Evolutionary conservation across 2,329 filamentous ascomycete species (phyloP), one percentile per base, ranked within the genome.

Genomic region (Monosporascus sp.): DNA sequence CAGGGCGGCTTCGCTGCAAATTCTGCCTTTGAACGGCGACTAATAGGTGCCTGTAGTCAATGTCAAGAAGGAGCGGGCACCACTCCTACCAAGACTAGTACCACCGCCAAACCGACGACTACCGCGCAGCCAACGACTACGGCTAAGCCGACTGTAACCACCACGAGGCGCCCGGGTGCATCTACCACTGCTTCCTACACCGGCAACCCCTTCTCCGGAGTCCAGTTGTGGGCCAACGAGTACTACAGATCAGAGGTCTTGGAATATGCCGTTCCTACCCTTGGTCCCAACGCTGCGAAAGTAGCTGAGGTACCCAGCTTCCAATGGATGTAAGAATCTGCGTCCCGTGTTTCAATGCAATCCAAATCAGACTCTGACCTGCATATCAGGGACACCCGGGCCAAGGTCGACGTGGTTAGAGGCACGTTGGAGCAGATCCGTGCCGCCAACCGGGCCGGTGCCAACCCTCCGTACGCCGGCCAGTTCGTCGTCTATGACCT

Each of bases 401-500:
- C 31, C 31, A 35, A 35, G 4, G 31, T 35, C 31, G 31, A 39
- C 18, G 55, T 63, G 25, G 62, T 46, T 8, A 79, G 77, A 47
- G 79, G 82, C 66, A 74, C 74, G 46, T 75, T 76, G 53, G 72
- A 70, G 53, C 80, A 80, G 65, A 73, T 81, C 25, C 72, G 75
- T 55, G 68, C 77, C 55, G 73, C 82, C 65, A 67, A 74, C 41
- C 59, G 65, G n/a, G 78, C 77, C 11, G 72, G 82, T 17, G 65
- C 62, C 20, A 70, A 76, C 39, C 73, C 78, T 50, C 71, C 70
- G 54, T 67, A 67, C 48, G 69, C 69, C 6, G 71, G 73, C 20
- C 71, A 70, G 58, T 73, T 82, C 48, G 79, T 83, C 56, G 75
- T 83, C 59, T 83, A 83, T 66, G 75, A 83, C 65, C 74, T 83